Base-by-base conservation (phyloP, 2,329 filamentous ascomycete genomes). In the Pezicula carpinea region DNA sequence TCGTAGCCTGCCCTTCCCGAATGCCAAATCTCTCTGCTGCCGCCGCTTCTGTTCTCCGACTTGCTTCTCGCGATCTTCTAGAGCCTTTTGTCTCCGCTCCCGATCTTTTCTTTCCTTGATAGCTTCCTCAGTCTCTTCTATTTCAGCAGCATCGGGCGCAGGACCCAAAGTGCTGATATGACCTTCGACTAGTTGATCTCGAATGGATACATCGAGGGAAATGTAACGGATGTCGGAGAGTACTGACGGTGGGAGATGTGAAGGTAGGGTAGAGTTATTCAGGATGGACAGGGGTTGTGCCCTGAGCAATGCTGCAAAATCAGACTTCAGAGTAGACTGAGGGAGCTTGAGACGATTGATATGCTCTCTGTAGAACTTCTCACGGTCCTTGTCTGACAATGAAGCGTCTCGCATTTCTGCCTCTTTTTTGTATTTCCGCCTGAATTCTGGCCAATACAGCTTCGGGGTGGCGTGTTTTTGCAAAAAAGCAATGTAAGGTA, bases 391-490 rank as follows among this genome's bases (percentile, higher is more conserved):
- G 59, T 92, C 89, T 29, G 73, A 70, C 19, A 91, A 72, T 43
- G 75, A 78, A 23, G 79, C 72, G 49, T 92, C 86, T 51, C 84
- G 86, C 86, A 99, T 90, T 44, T 83, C 78, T 0, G 79, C 67
- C 53, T 95, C 90, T 54, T 86, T 91, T 55, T 85, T 86, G 67
- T 82, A 93, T 64, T 96, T 99, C 29, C 93, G 77, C 59, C 88
- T 89, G 69, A 99, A 99, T 64, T 99, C 93, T 0, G 89, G 85
- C 93, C 93, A 99, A 73, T 95, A 99, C 1, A 99, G 76, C 68
- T 96, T 97, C 0, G 89, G 85, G 0, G 85, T 93, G 0, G 91
- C 92, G 56, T 89, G 80, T 41, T 85, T 80, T 53, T 92, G 82
- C 23, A 99, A 72, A 53, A 99, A 86, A 0, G 79, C 77, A 50